A percentile compares a stretch with the other conserved stretches of the same genome.
phyloP scores from a whole-genome alignment of 768 basidiomycete species.

The Tephrocybe sp. region DNA sequence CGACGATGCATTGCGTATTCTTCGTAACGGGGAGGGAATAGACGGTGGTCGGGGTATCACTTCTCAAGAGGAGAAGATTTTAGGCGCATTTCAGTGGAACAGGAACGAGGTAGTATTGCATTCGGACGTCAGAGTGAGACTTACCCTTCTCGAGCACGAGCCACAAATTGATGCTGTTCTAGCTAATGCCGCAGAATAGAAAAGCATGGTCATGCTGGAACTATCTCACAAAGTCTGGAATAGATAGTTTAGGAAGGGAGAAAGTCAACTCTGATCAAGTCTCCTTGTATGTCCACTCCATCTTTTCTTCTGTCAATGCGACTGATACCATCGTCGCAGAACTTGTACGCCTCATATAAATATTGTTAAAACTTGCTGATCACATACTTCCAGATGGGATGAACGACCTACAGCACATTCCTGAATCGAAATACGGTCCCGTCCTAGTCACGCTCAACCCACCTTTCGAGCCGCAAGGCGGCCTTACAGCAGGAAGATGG shows the following conservation, averaged over 20 bases:
- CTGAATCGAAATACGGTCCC: constrained; percentile 53
- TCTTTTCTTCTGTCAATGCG: not conserved
- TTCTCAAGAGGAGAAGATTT: constrained; percentile 50
- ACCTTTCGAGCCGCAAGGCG: constrained; percentile 53
- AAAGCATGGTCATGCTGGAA: constrained; percentile 81
- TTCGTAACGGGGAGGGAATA: constrained; percentile 42
- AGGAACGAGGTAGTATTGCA: constrained; percentile 69
- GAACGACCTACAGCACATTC: constrained; percentile 74
- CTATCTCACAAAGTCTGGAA: constrained; percentile 56
- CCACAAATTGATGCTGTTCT: not conserved
- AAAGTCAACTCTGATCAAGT: constrained; percentile 57
- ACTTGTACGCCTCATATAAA: constrained; percentile 36
- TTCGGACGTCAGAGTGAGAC: constrained; percentile 55
- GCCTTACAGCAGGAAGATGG: constrained; percentile 50
- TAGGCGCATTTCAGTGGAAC: constrained; percentile 65
- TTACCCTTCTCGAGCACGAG: not conserved
- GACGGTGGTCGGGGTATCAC: constrained; percentile 33
- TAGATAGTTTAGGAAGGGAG: constrained; percentile 31
- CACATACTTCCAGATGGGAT: constrained; percentile 59
- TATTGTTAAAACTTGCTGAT: not conserved
- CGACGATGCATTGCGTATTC: constrained; percentile 54
- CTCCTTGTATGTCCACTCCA: constrained; percentile 48
- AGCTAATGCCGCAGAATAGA: constrained; percentile 68
- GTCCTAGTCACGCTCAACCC: constrained; percentile 76
- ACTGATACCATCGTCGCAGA: constrained; percentile 22